Evolutionary conservation across 2,329 filamentous ascomycete genomes (phyloP), one percentile per base, ranked within the genome.

Genomic region (Hymenoscyphus infarciens): DNA sequence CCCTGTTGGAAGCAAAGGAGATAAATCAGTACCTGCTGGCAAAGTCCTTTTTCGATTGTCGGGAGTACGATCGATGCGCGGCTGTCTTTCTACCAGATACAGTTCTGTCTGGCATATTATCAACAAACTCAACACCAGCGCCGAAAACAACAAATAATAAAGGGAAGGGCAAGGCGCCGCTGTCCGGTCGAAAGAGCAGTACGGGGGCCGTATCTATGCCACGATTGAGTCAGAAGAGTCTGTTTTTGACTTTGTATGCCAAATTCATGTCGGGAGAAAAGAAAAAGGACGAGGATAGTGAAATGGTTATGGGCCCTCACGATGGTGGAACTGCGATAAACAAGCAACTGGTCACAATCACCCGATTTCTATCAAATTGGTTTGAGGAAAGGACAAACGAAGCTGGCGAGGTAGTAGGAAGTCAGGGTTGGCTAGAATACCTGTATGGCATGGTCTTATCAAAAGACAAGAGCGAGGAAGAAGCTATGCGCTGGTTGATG

Each of bases 241-340:
- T 98, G 22, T 99, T 99, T 73, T 82, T 99, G 11, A 90, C 92
- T 0, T 80, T 98, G 3, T 99, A 99, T 72, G 91, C 95, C 54
- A 96, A 94, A 73, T 92, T 93, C 73, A 85, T 98, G 67, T 90
- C 93, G 0, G 95, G 95, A 1, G 95, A 99, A 80, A 97, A 98
- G 80, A 87, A 91, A 67, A 97, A 94, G 76, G 91, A 97, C 71
- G 95, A 99, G 76, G 94, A 98, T 63, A 92, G 91, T 25, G 95
- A 99, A 77, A 97, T 97, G 90, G 91, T 99, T 58, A 86, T 98
- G 77, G 95, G 95, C 0, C 94, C 95, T 1, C 88, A 93, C 63
- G 95, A 99, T 76, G 87, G 92, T 15, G 92, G 93, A 1, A 87
- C 88, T 35, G 90, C 91, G 1, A 77, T 86, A 63, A 99, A 99